Evolutionary conservation across 768 basidiomycete species (phyloP), one percentile per base, ranked within the genome.

Genomic region (Leccinum fibrillosum): DNA sequence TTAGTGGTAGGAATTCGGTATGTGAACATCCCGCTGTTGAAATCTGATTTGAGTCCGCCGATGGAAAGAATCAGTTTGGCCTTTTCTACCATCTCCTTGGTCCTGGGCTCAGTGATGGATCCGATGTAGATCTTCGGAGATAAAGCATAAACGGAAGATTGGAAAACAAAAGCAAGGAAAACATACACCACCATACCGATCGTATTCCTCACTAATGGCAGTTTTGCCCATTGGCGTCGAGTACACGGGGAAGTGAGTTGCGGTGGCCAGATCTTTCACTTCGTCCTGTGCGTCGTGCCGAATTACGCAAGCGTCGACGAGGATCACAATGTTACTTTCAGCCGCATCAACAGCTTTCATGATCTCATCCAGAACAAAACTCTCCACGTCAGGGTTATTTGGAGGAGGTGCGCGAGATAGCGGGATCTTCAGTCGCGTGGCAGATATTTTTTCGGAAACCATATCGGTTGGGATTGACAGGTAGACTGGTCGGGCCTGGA

Each of bases 11-110:
- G 84, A 49, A 88, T 85, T 52, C 81, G 82, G 65, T 90, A 92
- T 0, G 88, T 88, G 72, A 92, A 94, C 71, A 88, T 89, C 32
- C 92, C 93, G 1, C 90, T 91, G 72, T 95, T 95, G 77, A 92
- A 93, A 70, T 95, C 92, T 49, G 82, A 85, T 68, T 82, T 83
- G 52, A 91, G 75, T 1, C 76, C 58, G 4, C 91, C 90, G 57
- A 95, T 76, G 12, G 88, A 89, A 12, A 95, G 67, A 52, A 92
- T 84, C 45, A 94, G 76, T 62, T 86, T 89, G 4, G 91, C 85
- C 2, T 69, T 76, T 72, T 95, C 92, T 28, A 94, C 84, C 59
- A 79, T 83, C 54, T 85, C 82, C 71, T 85, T 88, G 62, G 92
- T 76, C 25, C 76, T 79, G 0, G 88, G 86, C 45, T 82, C 79